A percentile compares a stretch with the other conserved stretches of the same genome.
These are phyloP conservation scores for Boletus reticuloceps DNA, from an alignment of 768 basidiomycete genomes.

Conservation along the genomic window DNA sequence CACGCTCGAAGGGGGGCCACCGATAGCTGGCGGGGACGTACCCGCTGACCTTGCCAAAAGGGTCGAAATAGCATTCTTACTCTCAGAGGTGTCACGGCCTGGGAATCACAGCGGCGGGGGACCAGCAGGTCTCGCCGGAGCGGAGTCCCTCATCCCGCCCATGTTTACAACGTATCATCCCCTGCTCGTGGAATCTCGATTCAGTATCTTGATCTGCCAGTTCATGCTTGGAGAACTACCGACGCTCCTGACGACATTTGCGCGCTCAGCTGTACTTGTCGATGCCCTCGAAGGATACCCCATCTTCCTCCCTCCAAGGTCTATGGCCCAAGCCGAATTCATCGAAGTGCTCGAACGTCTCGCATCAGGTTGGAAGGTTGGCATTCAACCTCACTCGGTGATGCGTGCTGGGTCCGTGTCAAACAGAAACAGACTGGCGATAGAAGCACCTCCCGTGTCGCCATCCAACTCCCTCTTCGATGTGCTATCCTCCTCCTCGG, in stretches of 20 bases:
- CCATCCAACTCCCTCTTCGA: conserved; percentile 23
- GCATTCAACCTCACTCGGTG: conserved; percentile 56
- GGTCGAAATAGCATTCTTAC: conserved; percentile 64
- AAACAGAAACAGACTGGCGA: conserved; percentile 41
- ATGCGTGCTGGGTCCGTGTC: conserved; percentile 32
- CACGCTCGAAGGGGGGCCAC: conserved; percentile 50
- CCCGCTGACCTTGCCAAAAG: conserved; percentile 45
- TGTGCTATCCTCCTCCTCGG: conserved; percentile 23
- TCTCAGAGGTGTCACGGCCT: conserved; percentile 67
- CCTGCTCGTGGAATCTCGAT: conserved; percentile 83
- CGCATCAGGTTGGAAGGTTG: conserved; percentile 70
- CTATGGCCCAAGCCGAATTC: conserved; percentile 89
- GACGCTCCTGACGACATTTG: conserved; percentile 59
- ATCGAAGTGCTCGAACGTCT: conserved; percentile 82
- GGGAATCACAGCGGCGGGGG: conserved; percentile 44
- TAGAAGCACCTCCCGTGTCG: conserved; percentile 32
- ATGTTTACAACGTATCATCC: conserved; percentile 90
- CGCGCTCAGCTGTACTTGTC: conserved; percentile 62
- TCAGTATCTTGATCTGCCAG: conserved; percentile 70
- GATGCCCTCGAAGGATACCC: conserved; percentile 88
- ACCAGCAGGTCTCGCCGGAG: conserved; percentile 37
- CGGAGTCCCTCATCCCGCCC: conserved; percentile 38
- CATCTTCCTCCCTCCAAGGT: conserved; percentile 81
- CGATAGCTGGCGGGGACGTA: conserved; percentile 10
- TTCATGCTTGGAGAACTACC: conserved; percentile 78